Conservation (phyloP, 495 filamentous ascomycete genomes). For the Annulohypoxylon maeteangense region DNA sequence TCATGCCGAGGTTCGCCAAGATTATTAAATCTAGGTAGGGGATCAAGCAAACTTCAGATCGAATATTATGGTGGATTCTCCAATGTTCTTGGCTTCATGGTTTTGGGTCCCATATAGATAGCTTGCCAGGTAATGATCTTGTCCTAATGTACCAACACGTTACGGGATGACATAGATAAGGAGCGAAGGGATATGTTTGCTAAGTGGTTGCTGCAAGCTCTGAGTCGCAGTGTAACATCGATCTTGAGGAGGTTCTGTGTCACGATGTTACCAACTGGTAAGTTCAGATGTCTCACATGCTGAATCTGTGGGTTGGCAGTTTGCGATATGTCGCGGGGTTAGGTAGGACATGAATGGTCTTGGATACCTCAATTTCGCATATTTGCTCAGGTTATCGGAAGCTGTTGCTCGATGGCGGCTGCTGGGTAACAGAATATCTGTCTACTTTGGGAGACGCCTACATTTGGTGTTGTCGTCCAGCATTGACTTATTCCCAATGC, state of each 20-base stretch:
- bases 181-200: neutral
- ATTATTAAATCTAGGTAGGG: neutral
- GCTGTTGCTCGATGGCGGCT: slow-evolving; percentile 15
- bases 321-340: slow-evolving; percentile 1
- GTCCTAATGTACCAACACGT: neutral
- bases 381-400: slow-evolving; percentile 8
- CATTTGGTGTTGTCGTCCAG: slow-evolving; percentile 16
- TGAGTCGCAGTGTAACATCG: slow-evolving; percentile 23
- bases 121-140: neutral
- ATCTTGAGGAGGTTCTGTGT: slow-evolving; percentile 17
- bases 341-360: neutral
- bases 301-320: neutral
- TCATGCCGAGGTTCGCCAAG: neutral
- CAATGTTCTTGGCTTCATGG: neutral
- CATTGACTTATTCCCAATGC: neutral
- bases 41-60: neutral
- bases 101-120: neutral
- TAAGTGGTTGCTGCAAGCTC: slow-evolving; percentile 11
- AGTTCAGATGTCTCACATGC: neutral
- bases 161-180: neutral
- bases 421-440: slow-evolving; percentile 15
- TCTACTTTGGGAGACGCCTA: neutral
- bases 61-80: neutral
- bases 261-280: slow-evolving; percentile 25
- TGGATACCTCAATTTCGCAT: neutral